Evolutionary conservation across 2,329 filamentous ascomycete genomes (phyloP).

Genomic region (Venturia pyrina): DNA sequence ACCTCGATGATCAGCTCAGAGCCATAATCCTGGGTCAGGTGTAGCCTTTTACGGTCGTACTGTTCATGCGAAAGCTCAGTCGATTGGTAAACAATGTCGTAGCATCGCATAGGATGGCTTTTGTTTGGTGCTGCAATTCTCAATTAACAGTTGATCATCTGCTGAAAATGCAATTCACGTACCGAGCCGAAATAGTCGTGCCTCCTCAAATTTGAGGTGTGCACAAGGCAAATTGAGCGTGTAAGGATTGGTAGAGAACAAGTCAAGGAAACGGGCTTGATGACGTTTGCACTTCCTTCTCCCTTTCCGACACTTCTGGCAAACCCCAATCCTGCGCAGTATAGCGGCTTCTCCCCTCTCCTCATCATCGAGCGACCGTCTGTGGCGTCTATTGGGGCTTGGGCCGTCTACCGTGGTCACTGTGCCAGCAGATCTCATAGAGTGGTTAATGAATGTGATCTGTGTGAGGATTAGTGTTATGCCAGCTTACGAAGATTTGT

Average conservation of each 20-base stretch:
- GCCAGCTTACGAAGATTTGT: not conserved
- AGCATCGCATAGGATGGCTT: constrained; percentile 8
- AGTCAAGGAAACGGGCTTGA: constrained; percentile 7
- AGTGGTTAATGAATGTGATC: not conserved
- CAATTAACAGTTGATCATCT: not conserved
- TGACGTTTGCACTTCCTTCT: not conserved
- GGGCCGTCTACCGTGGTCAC: not conserved
- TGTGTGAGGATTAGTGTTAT: not conserved
- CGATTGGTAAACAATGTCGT: constrained; percentile 1
- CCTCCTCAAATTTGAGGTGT: constrained; percentile 13
- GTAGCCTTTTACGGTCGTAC: not conserved
- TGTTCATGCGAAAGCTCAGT: constrained; percentile 3
- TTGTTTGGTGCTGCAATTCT: not conserved
- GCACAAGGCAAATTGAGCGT: constrained; percentile 11
- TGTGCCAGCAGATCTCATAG: not conserved
- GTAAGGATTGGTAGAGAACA: not conserved
- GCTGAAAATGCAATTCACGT: not conserved
- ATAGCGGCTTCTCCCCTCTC: not conserved
- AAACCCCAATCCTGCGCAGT: not conserved
- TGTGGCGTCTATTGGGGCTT: not conserved
- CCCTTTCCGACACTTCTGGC: not conserved
- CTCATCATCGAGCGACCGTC: not conserved
- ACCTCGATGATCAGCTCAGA: constrained; percentile 9
- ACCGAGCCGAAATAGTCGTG: constrained; percentile 14
- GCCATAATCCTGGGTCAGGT: constrained; percentile 1